A percentile compares a stretch with the other conserved stretches of the same genome.
Conservation (phyloP, 192 early-diverging fungal genomes). For the Coemansia sp. region DNA sequence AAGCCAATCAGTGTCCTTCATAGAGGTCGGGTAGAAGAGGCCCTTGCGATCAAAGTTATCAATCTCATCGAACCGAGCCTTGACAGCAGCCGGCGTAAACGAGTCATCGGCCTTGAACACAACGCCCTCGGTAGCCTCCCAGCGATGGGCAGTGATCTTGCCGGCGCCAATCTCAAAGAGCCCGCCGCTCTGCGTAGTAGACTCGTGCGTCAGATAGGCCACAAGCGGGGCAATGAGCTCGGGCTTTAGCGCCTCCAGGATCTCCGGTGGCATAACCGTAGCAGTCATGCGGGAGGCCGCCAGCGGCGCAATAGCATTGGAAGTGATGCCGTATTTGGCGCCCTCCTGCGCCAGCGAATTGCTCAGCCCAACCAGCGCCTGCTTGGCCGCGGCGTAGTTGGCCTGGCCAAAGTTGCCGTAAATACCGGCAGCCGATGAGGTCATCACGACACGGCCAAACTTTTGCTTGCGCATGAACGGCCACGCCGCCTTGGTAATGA, state of each 20-base stretch:
- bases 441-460: slow-evolving; percentile 89
- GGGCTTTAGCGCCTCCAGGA: slow-evolving; percentile 93
- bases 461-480: slow-evolving; percentile 93
- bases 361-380: slow-evolving; percentile 89
- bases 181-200: slow-evolving; percentile 73
- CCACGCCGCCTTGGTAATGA: slow-evolving; percentile 97
- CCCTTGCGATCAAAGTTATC: slow-evolving; percentile 57
- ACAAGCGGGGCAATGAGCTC: slow-evolving; percentile 96
- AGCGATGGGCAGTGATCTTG: slow-evolving; percentile 85
- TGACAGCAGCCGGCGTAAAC: slow-evolving; percentile 83
- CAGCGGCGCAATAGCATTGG: slow-evolving; percentile 94
- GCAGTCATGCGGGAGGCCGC: slow-evolving; percentile 98
- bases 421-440: slow-evolving; percentile 94
- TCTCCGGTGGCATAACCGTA: slow-evolving; percentile 92
- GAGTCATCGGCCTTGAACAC: slow-evolving; percentile 87
- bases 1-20: slow-evolving; percentile 83
- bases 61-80: slow-evolving; percentile 74
- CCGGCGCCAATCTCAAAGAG: slow-evolving; percentile 95
- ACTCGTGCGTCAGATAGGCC: slow-evolving; percentile 89
- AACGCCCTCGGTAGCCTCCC: slow-evolving; percentile 83
- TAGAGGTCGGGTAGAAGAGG: slow-evolving; percentile 62
- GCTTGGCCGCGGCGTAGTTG: slow-evolving; percentile 74
- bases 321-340: slow-evolving; percentile 87
- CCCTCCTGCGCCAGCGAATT: slow-evolving; percentile 93
- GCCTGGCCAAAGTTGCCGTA: slow-evolving; percentile 98